These are phyloP conservation scores for Oryza australiensis DNA, from an alignment of 176 grass and related monocot genomes.

Conservation along the genomic window DNA sequence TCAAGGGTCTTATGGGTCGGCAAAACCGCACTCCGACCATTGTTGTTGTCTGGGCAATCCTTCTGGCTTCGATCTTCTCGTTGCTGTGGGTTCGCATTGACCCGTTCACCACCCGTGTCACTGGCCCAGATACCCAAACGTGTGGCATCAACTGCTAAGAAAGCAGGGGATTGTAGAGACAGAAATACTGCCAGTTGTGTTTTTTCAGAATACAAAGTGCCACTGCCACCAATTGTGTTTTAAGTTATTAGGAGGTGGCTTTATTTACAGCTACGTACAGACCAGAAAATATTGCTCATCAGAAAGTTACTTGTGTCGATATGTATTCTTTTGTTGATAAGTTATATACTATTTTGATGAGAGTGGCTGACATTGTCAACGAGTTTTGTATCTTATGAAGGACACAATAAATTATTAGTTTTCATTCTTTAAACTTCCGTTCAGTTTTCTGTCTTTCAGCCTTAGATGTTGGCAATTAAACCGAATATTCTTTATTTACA, in stretches of 20 bases:
- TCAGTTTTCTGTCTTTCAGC: neutral
- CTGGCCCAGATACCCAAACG: conserved; percentile 70
- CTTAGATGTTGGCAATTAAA: neutral
- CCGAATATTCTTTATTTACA: neutral
- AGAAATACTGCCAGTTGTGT: conserved; percentile 12
- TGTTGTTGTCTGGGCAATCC: conserved; percentile 87
- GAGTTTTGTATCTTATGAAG: conserved; percentile 53
- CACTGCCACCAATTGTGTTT: conserved; percentile 19
- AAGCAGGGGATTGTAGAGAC: conserved; percentile 44
- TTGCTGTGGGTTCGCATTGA: conserved; percentile 87
- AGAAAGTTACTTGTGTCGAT: conserved; percentile 59
- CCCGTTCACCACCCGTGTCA: conserved; percentile 81
- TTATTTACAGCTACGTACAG: conserved; percentile 46
- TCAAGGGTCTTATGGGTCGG: conserved; percentile 93
- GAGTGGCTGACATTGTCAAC: conserved; percentile 36
- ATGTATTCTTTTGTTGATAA: conserved; percentile 66
- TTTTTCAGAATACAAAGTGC: conserved; percentile 39
- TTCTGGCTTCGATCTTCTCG: conserved; percentile 86
- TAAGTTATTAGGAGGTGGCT: conserved; percentile 23
- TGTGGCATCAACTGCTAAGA: conserved; percentile 94
- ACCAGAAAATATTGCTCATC: conserved; percentile 40
- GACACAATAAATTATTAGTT: conserved; percentile 40
- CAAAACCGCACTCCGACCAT: conserved; percentile 89
- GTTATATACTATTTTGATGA: conserved; percentile 54
- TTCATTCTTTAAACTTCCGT: conserved; percentile 22